Evolutionary conservation across 2,329 filamentous ascomycete species (phyloP).

Genomic region (Fusarium hostae): DNA sequence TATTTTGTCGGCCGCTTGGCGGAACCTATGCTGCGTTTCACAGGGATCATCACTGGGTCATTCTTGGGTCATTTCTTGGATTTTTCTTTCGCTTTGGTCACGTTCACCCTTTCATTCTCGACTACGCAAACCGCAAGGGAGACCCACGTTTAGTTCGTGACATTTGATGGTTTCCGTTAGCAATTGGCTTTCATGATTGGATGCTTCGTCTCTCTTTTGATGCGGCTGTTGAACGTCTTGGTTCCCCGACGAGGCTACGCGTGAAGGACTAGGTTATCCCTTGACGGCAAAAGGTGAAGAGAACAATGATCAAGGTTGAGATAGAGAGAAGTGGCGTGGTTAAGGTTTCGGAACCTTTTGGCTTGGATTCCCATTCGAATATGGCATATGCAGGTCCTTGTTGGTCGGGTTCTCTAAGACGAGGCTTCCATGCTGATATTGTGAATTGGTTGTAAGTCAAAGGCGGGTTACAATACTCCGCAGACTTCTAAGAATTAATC

Average conservation of each 20-base stretch:
- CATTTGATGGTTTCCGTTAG: conserved; percentile 7
- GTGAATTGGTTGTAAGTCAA: not conserved
- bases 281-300: conserved; percentile 4
- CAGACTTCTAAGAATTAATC: not conserved
- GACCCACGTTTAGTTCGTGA: conserved; percentile 4
- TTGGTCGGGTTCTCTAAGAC: not conserved
- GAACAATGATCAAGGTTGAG: not conserved
- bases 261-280: conserved; percentile 2
- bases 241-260: conserved; percentile 4
- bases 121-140: conserved; percentile 21
- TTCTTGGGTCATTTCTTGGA: conserved; percentile 27
- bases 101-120: conserved; percentile 19
- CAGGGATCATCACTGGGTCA: conserved; percentile 24
- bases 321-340: conserved; percentile 13
- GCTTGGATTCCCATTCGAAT: not conserved
- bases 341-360: conserved; percentile 32
- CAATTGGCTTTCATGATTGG: conserved; percentile 44
- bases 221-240: conserved; percentile 5
- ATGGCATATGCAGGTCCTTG: not conserved
- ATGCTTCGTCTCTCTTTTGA: not conserved
- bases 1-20: conserved; percentile 31
- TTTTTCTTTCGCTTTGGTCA: conserved; percentile 15
- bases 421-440: not conserved
- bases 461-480: not conserved
- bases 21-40: conserved; percentile 10